These are phyloP conservation scores for Porphyra umbilicalis DNA, from an alignment of 31 red algal genomes.

Conservation along the genomic window DNA sequence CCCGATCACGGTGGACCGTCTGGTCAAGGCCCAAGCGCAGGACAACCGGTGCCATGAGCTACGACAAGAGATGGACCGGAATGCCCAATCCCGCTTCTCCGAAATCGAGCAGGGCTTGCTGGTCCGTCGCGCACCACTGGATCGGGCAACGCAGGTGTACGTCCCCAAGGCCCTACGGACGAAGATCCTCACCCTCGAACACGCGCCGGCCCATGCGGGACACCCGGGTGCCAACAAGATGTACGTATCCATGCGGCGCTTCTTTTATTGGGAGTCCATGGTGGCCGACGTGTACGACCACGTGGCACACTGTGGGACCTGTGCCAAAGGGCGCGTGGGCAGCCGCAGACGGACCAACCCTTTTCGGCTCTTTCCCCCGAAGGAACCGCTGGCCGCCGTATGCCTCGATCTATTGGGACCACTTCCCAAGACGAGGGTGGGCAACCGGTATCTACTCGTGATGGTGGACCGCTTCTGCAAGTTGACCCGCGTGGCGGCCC, in stretches of 20 bases:
- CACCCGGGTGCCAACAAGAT: not conserved
- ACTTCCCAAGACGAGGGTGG: slow-evolving; percentile 7
- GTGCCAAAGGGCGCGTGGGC: not conserved
- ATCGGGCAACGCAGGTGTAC: not conserved
- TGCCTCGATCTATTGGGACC: slow-evolving; percentile 12
- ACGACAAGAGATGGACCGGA: not conserved
- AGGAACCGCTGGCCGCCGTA: slow-evolving; percentile 3
- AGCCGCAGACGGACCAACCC: not conserved
- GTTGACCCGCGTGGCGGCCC: slow-evolving; percentile 2
- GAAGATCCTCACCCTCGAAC: not conserved
- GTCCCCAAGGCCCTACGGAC: not conserved
- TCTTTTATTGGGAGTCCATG: not conserved
- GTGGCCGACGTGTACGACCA: not conserved
- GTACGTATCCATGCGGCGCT: not conserved
- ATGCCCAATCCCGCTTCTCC: not conserved
- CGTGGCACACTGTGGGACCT: not conserved
- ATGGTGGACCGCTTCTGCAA: slow-evolving; percentile 21
- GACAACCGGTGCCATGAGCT: not conserved
- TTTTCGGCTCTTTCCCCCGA: slow-evolving; percentile 14
- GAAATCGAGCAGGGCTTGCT: not conserved
- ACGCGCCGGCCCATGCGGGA: not conserved
- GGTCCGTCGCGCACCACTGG: not conserved
- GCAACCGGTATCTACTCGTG: slow-evolving; percentile 22
- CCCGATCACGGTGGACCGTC: too few relatives aligned
- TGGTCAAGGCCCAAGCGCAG: too few relatives aligned